phyloP scores from a whole-genome alignment of 1,139 yeast genomes.

The Pichia sp. region DNA sequence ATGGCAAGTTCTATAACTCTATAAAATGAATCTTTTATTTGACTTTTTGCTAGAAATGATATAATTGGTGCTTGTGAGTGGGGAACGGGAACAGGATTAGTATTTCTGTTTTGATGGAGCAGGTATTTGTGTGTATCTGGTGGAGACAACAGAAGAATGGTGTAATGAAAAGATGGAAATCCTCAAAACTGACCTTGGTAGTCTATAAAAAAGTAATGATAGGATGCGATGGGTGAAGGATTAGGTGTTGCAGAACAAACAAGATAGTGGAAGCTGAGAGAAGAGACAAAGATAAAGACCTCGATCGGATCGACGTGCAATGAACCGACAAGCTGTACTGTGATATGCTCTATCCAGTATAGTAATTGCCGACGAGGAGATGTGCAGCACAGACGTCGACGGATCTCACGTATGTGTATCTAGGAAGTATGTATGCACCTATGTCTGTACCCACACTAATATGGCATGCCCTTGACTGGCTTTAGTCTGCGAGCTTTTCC shows the following conservation, averaged over 20 bases:
- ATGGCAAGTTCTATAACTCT: conserved; percentile 2
- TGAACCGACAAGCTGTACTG: neutral
- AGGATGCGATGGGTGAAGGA: too few species aligned
- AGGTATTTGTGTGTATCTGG: too few species aligned
- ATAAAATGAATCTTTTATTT: neutral
- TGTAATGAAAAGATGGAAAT: too few species aligned
- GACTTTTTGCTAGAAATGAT: neutral
- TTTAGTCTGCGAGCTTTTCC: neutral
- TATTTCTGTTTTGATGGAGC: too few species aligned
- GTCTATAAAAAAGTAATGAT: too few species aligned
- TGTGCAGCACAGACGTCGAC: too few species aligned
- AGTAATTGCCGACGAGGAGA: neutral
- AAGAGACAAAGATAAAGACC: neutral
- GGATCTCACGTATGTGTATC: neutral
- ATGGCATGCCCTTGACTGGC: neutral
- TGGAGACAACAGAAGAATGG: too few species aligned
- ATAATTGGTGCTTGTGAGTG: neutral
- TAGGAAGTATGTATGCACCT: too few species aligned
- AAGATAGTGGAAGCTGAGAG: neutral
- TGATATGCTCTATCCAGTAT: neutral
- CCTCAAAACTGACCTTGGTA: too few species aligned
- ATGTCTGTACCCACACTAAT: neutral
- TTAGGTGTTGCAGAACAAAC: too few species aligned
- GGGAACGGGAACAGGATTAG: neutral
- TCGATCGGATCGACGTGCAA: neutral